phyloP scores from a whole-genome alignment of 345 rosid genomes.

The Linum tenue region DNA sequence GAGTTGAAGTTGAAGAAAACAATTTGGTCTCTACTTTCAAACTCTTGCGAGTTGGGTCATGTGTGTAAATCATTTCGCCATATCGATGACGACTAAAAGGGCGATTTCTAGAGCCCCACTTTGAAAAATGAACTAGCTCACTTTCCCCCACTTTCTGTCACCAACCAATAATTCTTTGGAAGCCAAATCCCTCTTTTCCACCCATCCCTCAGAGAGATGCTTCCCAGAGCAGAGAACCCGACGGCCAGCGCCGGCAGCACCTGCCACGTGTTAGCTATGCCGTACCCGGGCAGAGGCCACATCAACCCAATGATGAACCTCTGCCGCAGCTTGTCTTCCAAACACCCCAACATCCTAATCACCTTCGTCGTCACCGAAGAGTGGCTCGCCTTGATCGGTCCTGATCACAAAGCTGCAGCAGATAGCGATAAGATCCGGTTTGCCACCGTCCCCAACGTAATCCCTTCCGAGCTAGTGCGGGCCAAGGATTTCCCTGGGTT shows the following conservation, averaged over 20 bases:
- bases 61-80: too few relatives aligned
- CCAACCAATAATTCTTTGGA: too few relatives aligned
- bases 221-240: not conserved
- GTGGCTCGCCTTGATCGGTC: conserved; percentile 21
- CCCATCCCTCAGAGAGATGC: not conserved
- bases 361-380: conserved; percentile 29
- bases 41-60: too few relatives aligned
- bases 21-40: too few relatives aligned
- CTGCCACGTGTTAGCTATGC: conserved; percentile 20
- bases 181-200: too few relatives aligned
- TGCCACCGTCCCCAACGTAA: conserved; percentile 18
- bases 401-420: conserved; percentile 5
- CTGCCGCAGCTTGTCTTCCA: conserved; percentile 22
- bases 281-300: conserved; percentile 28
- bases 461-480: conserved; percentile 25
- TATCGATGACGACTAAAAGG: too few relatives aligned
- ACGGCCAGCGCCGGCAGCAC: not conserved
- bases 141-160: too few relatives aligned
- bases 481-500: conserved; percentile 15
- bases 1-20: too few relatives aligned
- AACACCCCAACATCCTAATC: conserved; percentile 9
- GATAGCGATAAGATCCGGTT: conserved; percentile 8
- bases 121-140: too few relatives aligned
- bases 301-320: conserved; percentile 32
- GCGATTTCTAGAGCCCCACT: too few relatives aligned